These are phyloP conservation scores for Xylariomycetidae sp. DNA, from an alignment of 2,329 filamentous ascomycete genomes.

Conservation along the genomic window DNA sequence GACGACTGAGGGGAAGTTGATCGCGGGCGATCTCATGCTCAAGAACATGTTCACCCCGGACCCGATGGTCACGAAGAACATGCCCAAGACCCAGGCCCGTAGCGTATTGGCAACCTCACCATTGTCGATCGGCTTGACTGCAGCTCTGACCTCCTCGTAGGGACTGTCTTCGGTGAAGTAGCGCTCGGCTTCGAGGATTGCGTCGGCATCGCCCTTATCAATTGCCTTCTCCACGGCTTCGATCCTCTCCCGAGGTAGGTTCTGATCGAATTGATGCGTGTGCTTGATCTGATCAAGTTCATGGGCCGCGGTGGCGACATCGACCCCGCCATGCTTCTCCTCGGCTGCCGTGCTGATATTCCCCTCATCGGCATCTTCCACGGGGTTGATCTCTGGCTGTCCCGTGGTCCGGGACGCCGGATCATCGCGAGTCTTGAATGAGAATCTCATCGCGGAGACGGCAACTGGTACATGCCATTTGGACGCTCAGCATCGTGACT, in stretches of 20 bases:
- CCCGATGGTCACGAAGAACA: constrained; percentile 38
- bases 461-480: no score
- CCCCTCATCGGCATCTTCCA: constrained; percentile 8
- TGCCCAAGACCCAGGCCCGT: constrained; percentile 40
- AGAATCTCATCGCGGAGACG: constrained; percentile 10
- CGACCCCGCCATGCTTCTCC: constrained; percentile 15
- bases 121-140: constrained; percentile 40
- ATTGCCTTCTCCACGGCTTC: constrained; percentile 27
- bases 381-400: constrained; percentile 10
- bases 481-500: no score
- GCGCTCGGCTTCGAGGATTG: constrained; percentile 26
- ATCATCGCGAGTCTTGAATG: constrained; percentile 4
- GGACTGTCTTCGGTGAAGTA: constrained; percentile 33
- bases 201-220: constrained; percentile 24
- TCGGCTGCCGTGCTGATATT: constrained; percentile 4
- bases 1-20: constrained; percentile 34
- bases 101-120: constrained; percentile 38
- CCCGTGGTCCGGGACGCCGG: constrained; percentile 4
- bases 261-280: constrained; percentile 31
- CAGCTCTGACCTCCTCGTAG: constrained; percentile 35
- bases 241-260: constrained; percentile 28
- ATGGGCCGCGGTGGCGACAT: constrained; percentile 17
- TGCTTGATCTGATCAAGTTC: constrained; percentile 27
- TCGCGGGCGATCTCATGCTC: constrained; percentile 28
- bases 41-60: constrained; percentile 35